Percentiles rank a stretch among this genome's conserved stretches.
Conservation (phyloP, 495 filamentous ascomycete species). For the Aeminium ludgeri region DNA sequence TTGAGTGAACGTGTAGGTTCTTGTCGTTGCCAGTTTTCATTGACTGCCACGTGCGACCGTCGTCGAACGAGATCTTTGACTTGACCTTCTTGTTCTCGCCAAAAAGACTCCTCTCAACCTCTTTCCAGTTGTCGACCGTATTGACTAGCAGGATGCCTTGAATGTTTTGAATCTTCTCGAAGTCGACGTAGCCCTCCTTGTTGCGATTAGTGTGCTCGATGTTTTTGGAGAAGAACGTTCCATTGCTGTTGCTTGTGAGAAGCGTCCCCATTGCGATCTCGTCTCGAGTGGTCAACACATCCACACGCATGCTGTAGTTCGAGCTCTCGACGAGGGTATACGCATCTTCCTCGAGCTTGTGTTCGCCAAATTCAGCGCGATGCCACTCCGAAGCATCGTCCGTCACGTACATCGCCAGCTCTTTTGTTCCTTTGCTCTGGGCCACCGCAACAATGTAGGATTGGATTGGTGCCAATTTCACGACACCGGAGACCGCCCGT, state of each 20-base stretch:
- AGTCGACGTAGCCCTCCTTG: constrained; percentile 56
- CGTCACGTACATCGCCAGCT: constrained; percentile 74
- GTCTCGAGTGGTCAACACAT: constrained; percentile 56
- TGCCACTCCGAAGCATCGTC: constrained; percentile 75
- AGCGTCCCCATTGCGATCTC: constrained; percentile 62
- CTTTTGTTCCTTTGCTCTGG: constrained; percentile 59
- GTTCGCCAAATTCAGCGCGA: constrained; percentile 72
- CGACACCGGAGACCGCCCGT: constrained; percentile 54
- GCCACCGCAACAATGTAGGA: constrained; percentile 72
- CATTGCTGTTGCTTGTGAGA: constrained; percentile 89
- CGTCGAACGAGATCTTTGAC: constrained; percentile 81
- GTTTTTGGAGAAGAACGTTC: constrained; percentile 84
- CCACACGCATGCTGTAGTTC: constrained; percentile 90
- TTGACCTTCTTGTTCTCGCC: constrained; percentile 43
- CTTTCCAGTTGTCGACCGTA: constrained; percentile 68
- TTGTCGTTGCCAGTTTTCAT: constrained; percentile 42
- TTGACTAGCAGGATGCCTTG: constrained; percentile 88
- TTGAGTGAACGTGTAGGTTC: constrained; percentile 71
- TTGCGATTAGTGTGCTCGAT: constrained; percentile 81
- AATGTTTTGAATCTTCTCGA: constrained; percentile 76
- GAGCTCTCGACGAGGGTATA: constrained; percentile 92
- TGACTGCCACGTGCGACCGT: constrained; percentile 59
- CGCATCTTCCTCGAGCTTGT: constrained; percentile 64
- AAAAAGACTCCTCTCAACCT: constrained; percentile 39
- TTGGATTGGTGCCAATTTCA: constrained; percentile 62